Conservation (phyloP, 2,329 filamentous ascomycete genomes). For the Aspergillus versicolor region DNA sequence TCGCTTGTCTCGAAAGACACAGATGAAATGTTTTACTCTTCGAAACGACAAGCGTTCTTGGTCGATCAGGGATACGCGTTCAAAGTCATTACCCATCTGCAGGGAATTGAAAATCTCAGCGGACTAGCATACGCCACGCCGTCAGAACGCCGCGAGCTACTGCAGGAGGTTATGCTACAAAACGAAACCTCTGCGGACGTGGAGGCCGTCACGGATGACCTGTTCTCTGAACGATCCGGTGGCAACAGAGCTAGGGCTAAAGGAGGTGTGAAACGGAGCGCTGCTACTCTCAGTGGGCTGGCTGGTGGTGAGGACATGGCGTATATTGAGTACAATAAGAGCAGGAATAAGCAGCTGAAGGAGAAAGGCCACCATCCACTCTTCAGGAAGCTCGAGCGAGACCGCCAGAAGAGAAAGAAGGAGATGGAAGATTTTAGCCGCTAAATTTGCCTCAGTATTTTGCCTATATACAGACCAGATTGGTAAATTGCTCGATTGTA, state of each 20-base stretch:
- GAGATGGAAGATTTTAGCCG: slow-evolving; percentile 37
- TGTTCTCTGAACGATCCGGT: slow-evolving; percentile 60
- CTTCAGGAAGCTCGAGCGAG: slow-evolving; percentile 65
- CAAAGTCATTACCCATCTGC: slow-evolving; percentile 95
- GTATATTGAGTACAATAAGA: slow-evolving; percentile 82
- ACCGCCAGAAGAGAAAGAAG: slow-evolving; percentile 58
- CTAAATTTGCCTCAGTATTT: slow-evolving; percentile 2
- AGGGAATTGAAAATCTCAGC: slow-evolving; percentile 82
- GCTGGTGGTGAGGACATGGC: slow-evolving; percentile 96
- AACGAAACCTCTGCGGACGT: slow-evolving; percentile 72
- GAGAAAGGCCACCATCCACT: slow-evolving; percentile 61
- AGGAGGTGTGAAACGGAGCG: slow-evolving; percentile 70
- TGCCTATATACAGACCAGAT: neutral
- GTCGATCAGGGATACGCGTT: slow-evolving; percentile 98
- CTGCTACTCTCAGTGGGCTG: slow-evolving; percentile 79
- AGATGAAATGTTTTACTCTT: slow-evolving; percentile 96
- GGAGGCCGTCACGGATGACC: slow-evolving; percentile 68
- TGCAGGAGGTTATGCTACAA: slow-evolving; percentile 86
- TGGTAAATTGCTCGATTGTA: neutral
- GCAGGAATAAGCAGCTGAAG: slow-evolving; percentile 66
- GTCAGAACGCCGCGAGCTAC: slow-evolving; percentile 76
- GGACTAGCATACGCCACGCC: slow-evolving; percentile 77
- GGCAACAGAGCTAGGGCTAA: slow-evolving; percentile 47
- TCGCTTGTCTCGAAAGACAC: slow-evolving; percentile 96
- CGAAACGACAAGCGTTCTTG: slow-evolving; percentile 92